Conservation (phyloP, 306 rosid genomes). For the Ammopiptanthus mongolicus region DNA sequence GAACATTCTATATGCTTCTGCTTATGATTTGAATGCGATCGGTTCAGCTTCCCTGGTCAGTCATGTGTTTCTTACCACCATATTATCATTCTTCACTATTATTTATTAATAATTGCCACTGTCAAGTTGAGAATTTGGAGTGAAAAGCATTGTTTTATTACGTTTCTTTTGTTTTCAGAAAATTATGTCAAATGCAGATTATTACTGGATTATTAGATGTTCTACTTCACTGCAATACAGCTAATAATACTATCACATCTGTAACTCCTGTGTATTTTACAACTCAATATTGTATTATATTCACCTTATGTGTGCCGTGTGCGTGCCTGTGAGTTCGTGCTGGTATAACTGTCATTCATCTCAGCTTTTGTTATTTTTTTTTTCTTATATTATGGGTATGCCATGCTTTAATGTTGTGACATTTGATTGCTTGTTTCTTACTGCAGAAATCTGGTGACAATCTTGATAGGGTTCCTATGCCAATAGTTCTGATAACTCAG, state of each 20-base stretch:
- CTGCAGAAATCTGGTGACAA: constrained; percentile 56
- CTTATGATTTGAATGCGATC: constrained; percentile 61
- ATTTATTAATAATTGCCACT: not conserved
- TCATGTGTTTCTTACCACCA: constrained; percentile 22
- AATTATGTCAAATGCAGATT: not conserved
- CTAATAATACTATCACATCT: not conserved
- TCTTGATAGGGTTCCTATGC: constrained; percentile 61
- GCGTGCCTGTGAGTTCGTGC: constrained; percentile 5
- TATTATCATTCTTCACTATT: not conserved
- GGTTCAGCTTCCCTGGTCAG: constrained; percentile 70
- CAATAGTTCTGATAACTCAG: constrained; percentile 81
- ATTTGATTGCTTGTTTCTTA: constrained; percentile 23
- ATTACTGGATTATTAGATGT: not conserved
- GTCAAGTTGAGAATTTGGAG: not conserved
- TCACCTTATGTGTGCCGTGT: not conserved
- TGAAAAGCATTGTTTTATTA: not conserved
- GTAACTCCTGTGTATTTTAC: not conserved
- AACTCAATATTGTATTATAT: not conserved
- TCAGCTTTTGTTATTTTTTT: constrained; percentile 7
- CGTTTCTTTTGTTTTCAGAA: not conserved
- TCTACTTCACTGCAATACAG: not conserved
- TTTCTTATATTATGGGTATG: not conserved
- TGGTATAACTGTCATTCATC: not conserved
- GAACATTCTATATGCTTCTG: constrained; percentile 47
- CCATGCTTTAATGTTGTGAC: not conserved